phyloP scores from a whole-genome alignment of 805 yeast genomes.

The Wickerhamiella shivajii region DNA sequence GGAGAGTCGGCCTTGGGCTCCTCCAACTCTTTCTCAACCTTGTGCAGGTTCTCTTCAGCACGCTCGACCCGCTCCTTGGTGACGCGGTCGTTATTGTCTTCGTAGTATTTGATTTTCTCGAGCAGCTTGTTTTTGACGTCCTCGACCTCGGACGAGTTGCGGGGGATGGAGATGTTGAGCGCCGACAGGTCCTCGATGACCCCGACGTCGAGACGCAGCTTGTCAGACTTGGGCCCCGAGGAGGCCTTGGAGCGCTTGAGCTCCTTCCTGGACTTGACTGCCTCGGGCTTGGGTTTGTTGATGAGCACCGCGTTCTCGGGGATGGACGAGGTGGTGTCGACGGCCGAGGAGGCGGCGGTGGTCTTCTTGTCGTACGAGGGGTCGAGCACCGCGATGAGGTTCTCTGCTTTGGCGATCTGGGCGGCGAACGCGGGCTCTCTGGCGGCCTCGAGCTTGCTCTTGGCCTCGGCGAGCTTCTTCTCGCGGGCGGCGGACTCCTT shows the following conservation, averaged over 20 bases:
- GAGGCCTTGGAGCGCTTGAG: slow-evolving; percentile 31
- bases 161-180: slow-evolving; percentile 66
- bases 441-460: slow-evolving; percentile 57
- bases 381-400: slow-evolving; percentile 59
- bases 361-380: slow-evolving; percentile 38
- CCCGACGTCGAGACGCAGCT: slow-evolving; percentile 66
- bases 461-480: slow-evolving; percentile 48
- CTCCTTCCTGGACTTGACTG: slow-evolving; percentile 29
- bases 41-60: slow-evolving; percentile 64
- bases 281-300: slow-evolving; percentile 44
- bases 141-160: slow-evolving; percentile 55
- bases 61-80: slow-evolving; percentile 61
- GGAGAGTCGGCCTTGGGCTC: slow-evolving; percentile 19
- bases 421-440: slow-evolving; percentile 64
- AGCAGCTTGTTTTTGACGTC: slow-evolving; percentile 50
- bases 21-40: slow-evolving; percentile 37
- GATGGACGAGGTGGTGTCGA: slow-evolving; percentile 11
- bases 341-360: slow-evolving; percentile 22
- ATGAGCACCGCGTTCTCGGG: slow-evolving; percentile 33
- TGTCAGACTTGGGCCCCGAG: slow-evolving; percentile 19
- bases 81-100: slow-evolving; percentile 62
- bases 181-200: slow-evolving; percentile 63
- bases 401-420: slow-evolving; percentile 66
- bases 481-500: slow-evolving; percentile 36
- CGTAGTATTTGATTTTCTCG: slow-evolving; percentile 54